phyloP scores from a whole-genome alignment of 306 rosid species.

The Canavalia gladiata region DNA sequence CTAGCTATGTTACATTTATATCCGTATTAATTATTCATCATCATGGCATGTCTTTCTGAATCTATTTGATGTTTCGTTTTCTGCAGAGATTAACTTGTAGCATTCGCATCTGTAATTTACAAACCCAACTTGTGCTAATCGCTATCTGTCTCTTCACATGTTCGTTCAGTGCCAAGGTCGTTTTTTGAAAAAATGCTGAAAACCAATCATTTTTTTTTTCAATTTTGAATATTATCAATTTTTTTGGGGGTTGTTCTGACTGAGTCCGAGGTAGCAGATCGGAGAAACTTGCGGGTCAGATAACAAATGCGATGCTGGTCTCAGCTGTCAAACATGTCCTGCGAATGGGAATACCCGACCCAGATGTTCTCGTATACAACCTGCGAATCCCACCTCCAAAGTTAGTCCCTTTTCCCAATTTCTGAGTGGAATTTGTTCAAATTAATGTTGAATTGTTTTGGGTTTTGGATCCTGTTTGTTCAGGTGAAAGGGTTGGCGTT shows the following conservation, averaged over 20 bases:
- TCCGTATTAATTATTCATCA: neutral
- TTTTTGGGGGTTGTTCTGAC: neutral
- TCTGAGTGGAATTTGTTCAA: neutral
- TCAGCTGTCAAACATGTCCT: constrained; percentile 74
- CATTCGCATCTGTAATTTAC: constrained; percentile 37
- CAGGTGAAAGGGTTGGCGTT: constrained; percentile 85
- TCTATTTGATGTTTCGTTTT: constrained; percentile 22
- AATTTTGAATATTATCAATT: neutral
- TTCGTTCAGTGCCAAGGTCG: constrained; percentile 71
- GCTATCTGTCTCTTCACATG: constrained; percentile 59
- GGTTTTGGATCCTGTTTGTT: neutral
- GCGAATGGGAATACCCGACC: constrained; percentile 90
- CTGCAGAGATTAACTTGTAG: constrained; percentile 51
- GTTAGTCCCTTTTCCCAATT: constrained; percentile 48
- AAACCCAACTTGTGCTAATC: constrained; percentile 57
- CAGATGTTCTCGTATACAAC: constrained; percentile 83
- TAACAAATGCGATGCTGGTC: constrained; percentile 72
- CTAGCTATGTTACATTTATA: neutral
- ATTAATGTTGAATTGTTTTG: neutral
- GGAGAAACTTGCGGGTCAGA: constrained; percentile 89
- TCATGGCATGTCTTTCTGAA: neutral
- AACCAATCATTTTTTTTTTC: neutral
- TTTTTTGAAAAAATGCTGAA: neutral
- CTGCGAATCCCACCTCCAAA: constrained; percentile 68
- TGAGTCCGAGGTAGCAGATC: constrained; percentile 62